phyloP scores from a whole-genome alignment of 106 monocot genomes.

The Platanthera guangdongensis region DNA sequence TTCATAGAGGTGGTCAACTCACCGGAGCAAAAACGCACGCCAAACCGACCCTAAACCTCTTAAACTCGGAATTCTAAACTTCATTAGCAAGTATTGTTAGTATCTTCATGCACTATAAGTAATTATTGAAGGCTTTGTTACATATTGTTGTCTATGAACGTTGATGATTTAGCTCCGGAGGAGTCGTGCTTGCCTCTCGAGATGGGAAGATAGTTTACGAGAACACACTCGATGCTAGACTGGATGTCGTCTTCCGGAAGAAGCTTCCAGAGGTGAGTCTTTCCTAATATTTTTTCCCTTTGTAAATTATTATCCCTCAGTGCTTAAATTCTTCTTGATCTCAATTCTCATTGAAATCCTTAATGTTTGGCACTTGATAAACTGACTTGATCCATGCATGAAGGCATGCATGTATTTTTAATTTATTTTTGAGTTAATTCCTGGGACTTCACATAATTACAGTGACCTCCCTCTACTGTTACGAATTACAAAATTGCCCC shows the following conservation, averaged over 20 bases:
- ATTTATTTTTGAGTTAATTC: too few relatives aligned
- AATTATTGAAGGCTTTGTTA: background rate
- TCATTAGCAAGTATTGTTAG: background rate
- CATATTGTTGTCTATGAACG: slow-evolving; percentile 4
- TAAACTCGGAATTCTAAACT: background rate
- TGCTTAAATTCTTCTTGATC: background rate
- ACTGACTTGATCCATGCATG: background rate
- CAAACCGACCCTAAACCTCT: background rate
- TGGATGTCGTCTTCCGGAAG: slow-evolving; percentile 52
- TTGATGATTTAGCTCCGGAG: slow-evolving; percentile 48
- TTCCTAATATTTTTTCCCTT: background rate
- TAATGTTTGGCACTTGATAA: background rate
- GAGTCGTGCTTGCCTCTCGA: slow-evolving; percentile 57
- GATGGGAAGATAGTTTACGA: slow-evolving; percentile 69
- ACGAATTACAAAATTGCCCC: too few relatives aligned
- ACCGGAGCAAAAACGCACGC: too few relatives aligned
- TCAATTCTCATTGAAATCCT: background rate
- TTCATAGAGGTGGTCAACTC: too few relatives aligned
- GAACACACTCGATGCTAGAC: slow-evolving; percentile 60
- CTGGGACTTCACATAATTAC: too few relatives aligned
- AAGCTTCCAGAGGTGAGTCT: slow-evolving; percentile 51
- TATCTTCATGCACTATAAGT: background rate
- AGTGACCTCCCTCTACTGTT: too few relatives aligned
- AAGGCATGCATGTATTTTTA: too few relatives aligned
- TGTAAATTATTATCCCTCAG: background rate